Percentiles rank a stretch among this genome's conserved stretches.
Conservation (phyloP, 2,329 filamentous ascomycete genomes). For the Phyllosticta citriasiana region DNA sequence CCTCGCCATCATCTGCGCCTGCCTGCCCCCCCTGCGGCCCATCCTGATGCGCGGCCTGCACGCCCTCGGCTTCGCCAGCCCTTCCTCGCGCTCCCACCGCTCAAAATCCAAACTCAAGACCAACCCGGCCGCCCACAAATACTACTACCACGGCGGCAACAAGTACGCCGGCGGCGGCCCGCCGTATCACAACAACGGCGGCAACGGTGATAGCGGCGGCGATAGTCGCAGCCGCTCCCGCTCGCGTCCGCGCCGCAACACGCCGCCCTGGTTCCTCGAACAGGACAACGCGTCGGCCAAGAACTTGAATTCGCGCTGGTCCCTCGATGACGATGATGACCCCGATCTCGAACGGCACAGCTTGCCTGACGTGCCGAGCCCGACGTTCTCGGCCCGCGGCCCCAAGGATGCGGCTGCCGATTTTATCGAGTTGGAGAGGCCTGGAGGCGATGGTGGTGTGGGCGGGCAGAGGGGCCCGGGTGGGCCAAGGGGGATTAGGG, state of each 20-base stretch:
- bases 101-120: not conserved
- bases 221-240: not conserved
- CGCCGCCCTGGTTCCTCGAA: not conserved
- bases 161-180: not conserved
- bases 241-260: not conserved
- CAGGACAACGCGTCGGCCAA: not conserved
- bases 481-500: not conserved
- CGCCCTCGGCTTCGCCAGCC: constrained; percentile 27
- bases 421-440: not conserved
- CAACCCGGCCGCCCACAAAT: not conserved
- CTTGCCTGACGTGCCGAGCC: not conserved
- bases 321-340: not conserved
- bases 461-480: not conserved
- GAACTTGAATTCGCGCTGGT: not conserved
- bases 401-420: not conserved
- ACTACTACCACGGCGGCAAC: not conserved
- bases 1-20: constrained; percentile 24
- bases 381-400: not conserved
- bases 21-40: constrained; percentile 25
- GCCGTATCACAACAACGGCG: no score
- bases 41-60: constrained; percentile 21
- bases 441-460: not conserved
- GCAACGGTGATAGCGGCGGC: no score
- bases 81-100: not conserved
- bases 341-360: not conserved